Conservation (phyloP, 805 yeast species). For the Metschnikowia henanensis region DNA sequence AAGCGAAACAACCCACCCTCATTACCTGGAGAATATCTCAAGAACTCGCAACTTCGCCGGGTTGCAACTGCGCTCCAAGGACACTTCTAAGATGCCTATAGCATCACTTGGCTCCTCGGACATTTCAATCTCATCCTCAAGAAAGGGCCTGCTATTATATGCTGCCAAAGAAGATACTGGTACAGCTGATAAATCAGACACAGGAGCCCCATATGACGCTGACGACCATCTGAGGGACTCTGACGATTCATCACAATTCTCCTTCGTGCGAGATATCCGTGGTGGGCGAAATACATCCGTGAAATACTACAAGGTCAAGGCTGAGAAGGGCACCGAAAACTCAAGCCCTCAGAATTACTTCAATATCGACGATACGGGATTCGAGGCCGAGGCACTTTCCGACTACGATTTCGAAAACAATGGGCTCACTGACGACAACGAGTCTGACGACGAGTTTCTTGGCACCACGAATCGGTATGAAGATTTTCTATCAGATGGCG, state of each 20-base stretch:
- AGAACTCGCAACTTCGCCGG: background rate
- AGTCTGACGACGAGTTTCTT: constrained; percentile 19
- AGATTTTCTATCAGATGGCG: constrained; percentile 23
- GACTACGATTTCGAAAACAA: constrained; percentile 46
- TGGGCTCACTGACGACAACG: constrained; percentile 32
- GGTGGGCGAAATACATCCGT: constrained; percentile 56
- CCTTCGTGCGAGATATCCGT: constrained; percentile 46
- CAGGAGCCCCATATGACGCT: constrained; percentile 5
- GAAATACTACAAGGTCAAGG: constrained; percentile 46
- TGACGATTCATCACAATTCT: constrained; percentile 39
- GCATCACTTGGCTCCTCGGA: constrained; percentile 1
- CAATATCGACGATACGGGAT: constrained; percentile 30
- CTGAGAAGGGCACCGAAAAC: background rate
- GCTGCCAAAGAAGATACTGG: background rate
- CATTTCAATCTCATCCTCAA: constrained; percentile 5
- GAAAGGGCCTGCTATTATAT: background rate
- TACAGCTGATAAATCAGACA: background rate
- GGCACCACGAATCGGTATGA: constrained; percentile 13
- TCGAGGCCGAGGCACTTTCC: constrained; percentile 31
- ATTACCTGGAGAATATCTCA: no score
- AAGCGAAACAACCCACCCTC: no score
- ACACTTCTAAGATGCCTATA: background rate
- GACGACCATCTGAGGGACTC: constrained; percentile 17
- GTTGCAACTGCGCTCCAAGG: background rate
- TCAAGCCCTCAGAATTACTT: constrained; percentile 20